Evolutionary conservation across 768 basidiomycete species (phyloP).

Genomic region (Leucosporidium yakuticum): DNA sequence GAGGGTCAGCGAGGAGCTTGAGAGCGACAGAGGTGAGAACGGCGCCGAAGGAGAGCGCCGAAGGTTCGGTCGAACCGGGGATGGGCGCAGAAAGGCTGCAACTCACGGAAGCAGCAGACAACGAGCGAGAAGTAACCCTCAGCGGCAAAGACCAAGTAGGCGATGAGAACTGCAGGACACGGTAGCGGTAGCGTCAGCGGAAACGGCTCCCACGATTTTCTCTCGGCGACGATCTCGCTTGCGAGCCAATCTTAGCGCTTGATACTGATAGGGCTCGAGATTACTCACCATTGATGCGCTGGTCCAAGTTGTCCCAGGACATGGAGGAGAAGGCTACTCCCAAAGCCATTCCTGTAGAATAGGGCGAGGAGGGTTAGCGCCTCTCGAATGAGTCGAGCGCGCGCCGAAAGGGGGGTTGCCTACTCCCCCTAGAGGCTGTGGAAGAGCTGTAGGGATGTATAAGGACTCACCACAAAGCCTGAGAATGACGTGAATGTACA

Average conservation of each 20-base stretch:
- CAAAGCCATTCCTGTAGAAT: background rate
- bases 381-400: no score
- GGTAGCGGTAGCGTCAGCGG: no score
- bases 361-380: background rate
- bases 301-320: background rate
- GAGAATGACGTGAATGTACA: background rate
- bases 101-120: constrained; percentile 26
- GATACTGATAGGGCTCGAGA: no score
- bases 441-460: background rate
- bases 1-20: background rate
- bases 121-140: constrained; percentile 37
- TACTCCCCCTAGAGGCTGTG: no score
- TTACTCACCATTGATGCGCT: constrained; percentile 17
- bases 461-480: background rate
- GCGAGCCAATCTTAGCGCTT: no score
- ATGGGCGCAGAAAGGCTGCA: no score
- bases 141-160: constrained; percentile 34
- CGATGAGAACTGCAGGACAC: constrained; percentile 18
- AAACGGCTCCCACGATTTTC: no score
- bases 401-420: no score
- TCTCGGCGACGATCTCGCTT: no score
- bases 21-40: background rate
- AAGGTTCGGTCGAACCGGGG: no score
- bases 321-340: background rate
- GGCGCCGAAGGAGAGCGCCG: no score